A percentile compares a stretch with the other conserved stretches of the same genome.
phyloP scores from a whole-genome alignment of 2,329 filamentous ascomycete genomes.

The Zalaria sp. region DNA sequence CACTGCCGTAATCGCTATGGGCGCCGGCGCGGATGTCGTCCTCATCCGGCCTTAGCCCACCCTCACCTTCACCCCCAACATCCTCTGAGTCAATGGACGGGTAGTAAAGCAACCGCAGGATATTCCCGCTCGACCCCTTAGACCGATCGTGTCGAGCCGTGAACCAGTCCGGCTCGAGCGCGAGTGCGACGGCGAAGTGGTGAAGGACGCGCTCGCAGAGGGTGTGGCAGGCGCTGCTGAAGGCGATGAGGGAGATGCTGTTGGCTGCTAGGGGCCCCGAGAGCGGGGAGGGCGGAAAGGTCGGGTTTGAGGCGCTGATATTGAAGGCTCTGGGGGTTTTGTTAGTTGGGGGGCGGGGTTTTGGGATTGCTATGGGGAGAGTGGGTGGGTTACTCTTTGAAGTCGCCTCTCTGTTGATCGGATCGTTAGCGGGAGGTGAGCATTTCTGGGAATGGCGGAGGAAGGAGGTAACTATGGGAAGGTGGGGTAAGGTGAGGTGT shows the following conservation, averaged over 20 bases:
- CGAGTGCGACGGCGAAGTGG: slow-evolving; percentile 64
- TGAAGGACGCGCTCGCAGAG: slow-evolving; percentile 61
- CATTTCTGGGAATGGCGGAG: background rate
- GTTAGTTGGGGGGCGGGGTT: slow-evolving; percentile 1
- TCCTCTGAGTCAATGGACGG: too few relatives aligned
- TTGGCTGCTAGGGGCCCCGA: slow-evolving; percentile 48
- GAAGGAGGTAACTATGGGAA: background rate
- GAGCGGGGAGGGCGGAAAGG: slow-evolving; percentile 64
- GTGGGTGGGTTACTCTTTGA: slow-evolving; percentile 56
- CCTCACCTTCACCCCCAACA: too few relatives aligned
- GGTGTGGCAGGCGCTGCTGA: slow-evolving; percentile 55
- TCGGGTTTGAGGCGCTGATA: slow-evolving; percentile 56
- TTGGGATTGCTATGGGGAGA: too few relatives aligned
- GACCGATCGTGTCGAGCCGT: slow-evolving; percentile 43
- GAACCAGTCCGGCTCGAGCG: slow-evolving; percentile 42
- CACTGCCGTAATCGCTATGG: slow-evolving; percentile 69
- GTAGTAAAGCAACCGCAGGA: slow-evolving; percentile 40
- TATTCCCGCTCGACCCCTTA: slow-evolving; percentile 35
- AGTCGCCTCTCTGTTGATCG: slow-evolving; percentile 54
- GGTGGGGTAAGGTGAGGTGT: background rate
- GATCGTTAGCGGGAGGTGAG: background rate
- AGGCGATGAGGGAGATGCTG: slow-evolving; percentile 48
- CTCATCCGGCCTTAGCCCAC: slow-evolving; percentile 32
- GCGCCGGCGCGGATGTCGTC: slow-evolving; percentile 74
- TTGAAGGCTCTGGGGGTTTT: slow-evolving; percentile 64